These are phyloP conservation scores for Cordyceps militaris DNA, from an alignment of 2,329 filamentous ascomycete genomes.

Conservation along the genomic window DNA sequence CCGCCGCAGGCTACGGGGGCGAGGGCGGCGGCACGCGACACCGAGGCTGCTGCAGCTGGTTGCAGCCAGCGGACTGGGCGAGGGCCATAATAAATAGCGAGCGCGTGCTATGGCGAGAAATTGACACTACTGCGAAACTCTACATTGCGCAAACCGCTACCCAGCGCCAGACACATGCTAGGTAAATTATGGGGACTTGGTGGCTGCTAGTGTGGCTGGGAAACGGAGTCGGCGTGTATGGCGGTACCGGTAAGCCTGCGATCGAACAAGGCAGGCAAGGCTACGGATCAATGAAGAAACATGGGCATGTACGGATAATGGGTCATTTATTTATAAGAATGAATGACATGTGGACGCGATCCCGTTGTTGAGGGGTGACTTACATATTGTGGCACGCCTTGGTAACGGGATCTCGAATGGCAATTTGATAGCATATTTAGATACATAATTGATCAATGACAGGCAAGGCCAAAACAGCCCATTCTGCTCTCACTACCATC, in stretches of 20 bases:
- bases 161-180: neutral
- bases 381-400: too few species aligned
- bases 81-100: neutral
- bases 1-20: neutral
- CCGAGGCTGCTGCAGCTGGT: neutral
- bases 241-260: neutral
- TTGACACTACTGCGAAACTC: neutral
- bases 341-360: too few species aligned
- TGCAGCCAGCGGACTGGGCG: neutral
- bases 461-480: neutral
- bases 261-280: neutral
- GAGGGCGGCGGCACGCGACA: neutral
- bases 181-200: neutral
- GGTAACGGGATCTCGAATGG: too few species aligned
- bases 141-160: neutral
- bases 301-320: neutral
- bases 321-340: too few species aligned
- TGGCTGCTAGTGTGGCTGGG: neutral
- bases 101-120: neutral
- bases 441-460: neutral
- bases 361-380: too few species aligned
- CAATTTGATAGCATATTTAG: neutral
- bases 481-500: too few species aligned
- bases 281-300: neutral
- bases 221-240: conserved; percentile 9